Percentiles rank a stretch among this genome's conserved stretches.
Evolutionary conservation across 129 eudicot genomes (phyloP).

Genomic region (Erigeron canadensis): DNA sequence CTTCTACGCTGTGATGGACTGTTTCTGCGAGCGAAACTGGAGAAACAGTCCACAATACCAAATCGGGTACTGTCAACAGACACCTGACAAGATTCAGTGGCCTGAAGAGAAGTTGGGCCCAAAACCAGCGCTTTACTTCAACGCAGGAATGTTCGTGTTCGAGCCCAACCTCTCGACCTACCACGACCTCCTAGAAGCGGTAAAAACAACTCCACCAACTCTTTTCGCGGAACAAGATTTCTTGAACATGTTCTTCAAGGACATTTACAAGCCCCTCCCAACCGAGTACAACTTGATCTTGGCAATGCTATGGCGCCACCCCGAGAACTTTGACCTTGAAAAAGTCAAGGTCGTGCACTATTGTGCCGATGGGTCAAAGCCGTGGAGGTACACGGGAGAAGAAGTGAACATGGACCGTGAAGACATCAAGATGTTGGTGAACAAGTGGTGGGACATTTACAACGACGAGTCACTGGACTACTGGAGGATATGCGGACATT

Average conservation of each 20-base stretch:
- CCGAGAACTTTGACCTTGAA: slow-evolving; percentile 51
- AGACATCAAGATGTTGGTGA: slow-evolving; percentile 55
- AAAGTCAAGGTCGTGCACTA: slow-evolving; percentile 63
- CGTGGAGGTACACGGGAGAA: slow-evolving; percentile 70
- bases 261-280: slow-evolving; percentile 55
- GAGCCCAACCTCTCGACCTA: slow-evolving; percentile 65
- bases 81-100: slow-evolving; percentile 64
- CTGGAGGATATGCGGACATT: slow-evolving; percentile 17
- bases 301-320: slow-evolving; percentile 75
- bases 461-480: slow-evolving; percentile 52
- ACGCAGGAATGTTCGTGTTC: slow-evolving; percentile 80
- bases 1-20: slow-evolving; percentile 79
- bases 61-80: slow-evolving; percentile 66
- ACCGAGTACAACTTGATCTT: slow-evolving; percentile 46
- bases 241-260: slow-evolving; percentile 54
- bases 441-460: slow-evolving; percentile 64
- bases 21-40: slow-evolving; percentile 72
- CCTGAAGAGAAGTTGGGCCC: slow-evolving; percentile 52
- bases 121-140: slow-evolving; percentile 65
- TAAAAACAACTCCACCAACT: slow-evolving; percentile 56
- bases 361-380: slow-evolving; percentile 68
- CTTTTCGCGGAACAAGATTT: slow-evolving; percentile 82
- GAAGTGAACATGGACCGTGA: slow-evolving; percentile 59
- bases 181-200: slow-evolving; percentile 45
- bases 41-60: slow-evolving; percentile 62